A percentile compares a stretch with the other conserved stretches of the same genome.
phyloP scores from a whole-genome alignment of 202 grass and related monocot species.

The Zizania palustris region DNA sequence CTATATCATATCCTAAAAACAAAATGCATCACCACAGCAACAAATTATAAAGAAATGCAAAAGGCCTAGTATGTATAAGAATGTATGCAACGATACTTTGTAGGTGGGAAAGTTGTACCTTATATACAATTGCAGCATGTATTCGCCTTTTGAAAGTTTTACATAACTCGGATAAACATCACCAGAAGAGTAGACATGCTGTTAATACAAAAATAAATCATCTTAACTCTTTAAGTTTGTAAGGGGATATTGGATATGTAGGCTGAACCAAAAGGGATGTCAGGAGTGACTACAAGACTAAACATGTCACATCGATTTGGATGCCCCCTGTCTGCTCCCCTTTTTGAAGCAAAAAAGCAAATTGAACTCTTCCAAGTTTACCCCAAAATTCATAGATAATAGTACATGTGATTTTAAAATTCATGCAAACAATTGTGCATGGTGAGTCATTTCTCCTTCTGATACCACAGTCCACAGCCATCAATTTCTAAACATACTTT shows the following conservation, averaged over 20 bases:
- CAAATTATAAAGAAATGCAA: constrained; percentile 1
- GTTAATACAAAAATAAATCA: constrained; percentile 34
- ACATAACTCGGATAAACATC: constrained; percentile 94
- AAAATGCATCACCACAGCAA: constrained; percentile 12
- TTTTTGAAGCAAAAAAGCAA: neutral
- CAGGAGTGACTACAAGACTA: constrained; percentile 9
- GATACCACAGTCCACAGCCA: neutral
- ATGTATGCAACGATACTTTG: constrained; percentile 9
- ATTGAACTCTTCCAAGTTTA: no score
- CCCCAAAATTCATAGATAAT: neutral
- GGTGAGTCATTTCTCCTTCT: neutral
- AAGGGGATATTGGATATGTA: constrained; percentile 28
- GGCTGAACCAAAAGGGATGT: neutral
- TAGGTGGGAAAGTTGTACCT: constrained; percentile 59
- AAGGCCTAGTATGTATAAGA: constrained; percentile 31
- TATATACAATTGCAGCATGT: constrained; percentile 81
- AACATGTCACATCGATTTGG: neutral
- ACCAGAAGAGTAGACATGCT: constrained; percentile 87
- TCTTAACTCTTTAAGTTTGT: constrained; percentile 12
- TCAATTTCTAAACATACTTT: neutral
- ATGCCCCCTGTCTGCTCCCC: neutral
- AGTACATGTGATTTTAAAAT: neutral
- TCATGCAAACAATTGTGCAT: neutral
- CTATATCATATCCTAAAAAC: neutral
- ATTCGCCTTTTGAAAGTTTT: constrained; percentile 88